A percentile compares a stretch with the other conserved stretches of the same genome.
phyloP scores from a whole-genome alignment of 2,329 filamentous ascomycete genomes.

The Pseudogymnoascus sp. region DNA sequence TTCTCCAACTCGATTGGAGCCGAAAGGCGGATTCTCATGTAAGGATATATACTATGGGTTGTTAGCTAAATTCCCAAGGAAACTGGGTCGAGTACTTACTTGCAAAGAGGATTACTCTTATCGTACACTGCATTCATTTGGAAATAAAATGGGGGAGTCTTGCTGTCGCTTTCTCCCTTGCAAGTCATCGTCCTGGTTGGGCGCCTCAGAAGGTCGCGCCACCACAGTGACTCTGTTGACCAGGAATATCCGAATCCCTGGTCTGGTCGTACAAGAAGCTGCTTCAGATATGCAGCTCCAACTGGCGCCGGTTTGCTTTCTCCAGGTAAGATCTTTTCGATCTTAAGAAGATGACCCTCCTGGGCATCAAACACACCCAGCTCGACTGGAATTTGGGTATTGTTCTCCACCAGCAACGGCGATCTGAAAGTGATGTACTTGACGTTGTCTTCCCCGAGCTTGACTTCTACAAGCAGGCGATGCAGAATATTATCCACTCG shows the following conservation, averaged over 20 bases:
- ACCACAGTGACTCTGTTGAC: slow-evolving; percentile 84
- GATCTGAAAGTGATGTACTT: slow-evolving; percentile 96
- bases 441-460: slow-evolving; percentile 86
- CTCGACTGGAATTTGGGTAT: slow-evolving; percentile 93
- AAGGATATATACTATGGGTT: slow-evolving; percentile 65
- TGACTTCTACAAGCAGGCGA: slow-evolving; percentile 84
- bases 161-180: slow-evolving; percentile 73
- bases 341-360: slow-evolving; percentile 86
- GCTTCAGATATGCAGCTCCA: slow-evolving; percentile 84
- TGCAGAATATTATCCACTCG: slow-evolving; percentile 80
- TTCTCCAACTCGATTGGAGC: slow-evolving; percentile 94
- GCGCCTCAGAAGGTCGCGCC: slow-evolving; percentile 80
- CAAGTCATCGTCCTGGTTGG: slow-evolving; percentile 85
- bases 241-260: slow-evolving; percentile 95
- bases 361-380: slow-evolving; percentile 82
- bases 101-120: slow-evolving; percentile 71
- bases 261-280: slow-evolving; percentile 79
- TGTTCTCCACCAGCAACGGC: slow-evolving; percentile 86
- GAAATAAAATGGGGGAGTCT: slow-evolving; percentile 82
- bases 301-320: slow-evolving; percentile 86
- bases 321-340: slow-evolving; percentile 93
- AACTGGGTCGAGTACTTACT: slow-evolving; percentile 38
- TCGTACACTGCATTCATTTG: slow-evolving; percentile 85
- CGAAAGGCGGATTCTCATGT: slow-evolving; percentile 87
- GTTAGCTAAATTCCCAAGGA: slow-evolving; percentile 26